phyloP scores from a whole-genome alignment of 345 rosid species.

The Nephelium lappaceum region DNA sequence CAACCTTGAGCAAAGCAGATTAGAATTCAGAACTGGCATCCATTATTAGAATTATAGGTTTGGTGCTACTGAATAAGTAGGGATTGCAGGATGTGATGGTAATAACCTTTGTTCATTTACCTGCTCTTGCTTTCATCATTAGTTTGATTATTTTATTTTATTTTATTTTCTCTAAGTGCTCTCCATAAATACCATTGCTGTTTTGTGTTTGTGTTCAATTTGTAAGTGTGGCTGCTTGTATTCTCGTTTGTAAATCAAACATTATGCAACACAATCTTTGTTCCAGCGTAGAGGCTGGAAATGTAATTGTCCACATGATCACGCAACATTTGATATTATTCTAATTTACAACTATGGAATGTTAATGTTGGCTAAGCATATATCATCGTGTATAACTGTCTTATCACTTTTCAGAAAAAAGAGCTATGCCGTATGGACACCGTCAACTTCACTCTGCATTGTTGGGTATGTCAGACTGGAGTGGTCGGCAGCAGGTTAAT shows the following conservation, averaged over 20 bases:
- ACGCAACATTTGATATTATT: background rate
- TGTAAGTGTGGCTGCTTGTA: background rate
- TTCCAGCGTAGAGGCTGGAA: background rate
- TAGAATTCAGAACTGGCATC: background rate
- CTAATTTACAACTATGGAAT: background rate
- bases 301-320: background rate
- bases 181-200: too few species aligned
- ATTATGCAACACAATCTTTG: background rate
- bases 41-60: background rate
- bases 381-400: background rate
- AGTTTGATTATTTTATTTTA: too few species aligned
- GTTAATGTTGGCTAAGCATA: background rate
- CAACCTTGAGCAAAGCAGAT: background rate
- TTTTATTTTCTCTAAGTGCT: too few species aligned
- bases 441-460: slow-evolving; percentile 79
- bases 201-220: background rate
- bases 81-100: background rate
- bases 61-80: too few species aligned
- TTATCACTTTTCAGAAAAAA: slow-evolving; percentile 55
- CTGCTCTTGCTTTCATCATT: too few species aligned
- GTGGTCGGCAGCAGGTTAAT: slow-evolving; percentile 79
- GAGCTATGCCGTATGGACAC: slow-evolving; percentile 81
- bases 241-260: background rate
- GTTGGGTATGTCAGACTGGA: slow-evolving; percentile 95
- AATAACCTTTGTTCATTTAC: too few species aligned